Evolutionary conservation across 108 stramenopile genomes (phyloP), one percentile per base, ranked within the genome.

Genomic region (Cyclotella cryptica): DNA sequence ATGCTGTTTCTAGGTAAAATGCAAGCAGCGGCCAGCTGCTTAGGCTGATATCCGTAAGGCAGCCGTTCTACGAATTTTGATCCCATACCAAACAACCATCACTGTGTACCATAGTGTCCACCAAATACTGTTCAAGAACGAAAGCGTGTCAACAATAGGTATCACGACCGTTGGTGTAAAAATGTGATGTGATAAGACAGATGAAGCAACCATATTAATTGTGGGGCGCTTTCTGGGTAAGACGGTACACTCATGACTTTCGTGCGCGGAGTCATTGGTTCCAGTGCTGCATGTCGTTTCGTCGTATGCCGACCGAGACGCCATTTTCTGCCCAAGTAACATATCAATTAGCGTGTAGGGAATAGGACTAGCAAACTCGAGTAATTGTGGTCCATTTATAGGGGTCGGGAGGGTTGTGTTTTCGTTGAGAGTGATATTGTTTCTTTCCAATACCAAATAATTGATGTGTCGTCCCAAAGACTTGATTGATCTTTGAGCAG

Each of bases 81-180:
- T 49, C 53, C 42, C 70, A 70, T 70, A 81, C 49, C 53, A 17
- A 65, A 64, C 28, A 43, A 74, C 17, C 69, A 49, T 74, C 0
- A 65, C n/a, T 22, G 73, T 61, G 24, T 70, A 74, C 73, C 73
- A 70, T 45, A 62, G 52, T 22, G 55, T 69, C 73, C 80, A 81
- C 73, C 68, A 81, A 51, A 70, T 58, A 47, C 73, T 64, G 53
- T 62, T 65, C 19, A 81, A 60, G 17, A 81, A 70, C 9, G 69
- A 46, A 26, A 74, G 21, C 3, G 69, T 46, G n/a, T 74, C 80
- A 13, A 74, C 49, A 40, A 74, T 53, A 9, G 73, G 72, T 15
- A 81, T 61, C 29, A 81, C 44, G 0, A 74, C 57, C n/a, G 72
- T 71, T 10, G 72, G 60, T 24, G 73, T 74, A 0, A 81, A 57